A percentile compares a stretch with the other conserved stretches of the same genome.
Evolutionary conservation across 1,284 basidiomycete genomes (phyloP).

Genomic region (Ustilago xerochloae): DNA sequence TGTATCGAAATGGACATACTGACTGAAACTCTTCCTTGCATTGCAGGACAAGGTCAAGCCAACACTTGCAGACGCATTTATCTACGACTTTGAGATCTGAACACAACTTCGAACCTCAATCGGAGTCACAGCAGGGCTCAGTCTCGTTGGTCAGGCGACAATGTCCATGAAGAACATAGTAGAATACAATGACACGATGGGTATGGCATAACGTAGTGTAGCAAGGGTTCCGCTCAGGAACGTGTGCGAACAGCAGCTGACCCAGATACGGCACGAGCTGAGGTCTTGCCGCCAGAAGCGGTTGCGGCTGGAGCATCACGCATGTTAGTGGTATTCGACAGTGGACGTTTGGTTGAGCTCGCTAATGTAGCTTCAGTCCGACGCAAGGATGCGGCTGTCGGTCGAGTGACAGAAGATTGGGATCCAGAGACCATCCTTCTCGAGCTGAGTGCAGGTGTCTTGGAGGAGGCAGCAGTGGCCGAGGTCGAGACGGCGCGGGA

Average conservation of each 20-base stretch:
- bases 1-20: not conserved
- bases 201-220: not conserved
- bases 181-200: not conserved
- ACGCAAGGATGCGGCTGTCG: conserved; percentile 27
- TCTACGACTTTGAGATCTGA: conserved; percentile 49
- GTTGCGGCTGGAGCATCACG: conserved; percentile 2
- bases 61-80: conserved; percentile 34
- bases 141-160: not conserved
- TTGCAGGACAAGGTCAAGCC: conserved; percentile 37
- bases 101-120: not conserved
- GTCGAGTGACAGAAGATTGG: conserved; percentile 28
- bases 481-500: not conserved
- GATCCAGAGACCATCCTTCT: conserved; percentile 28
- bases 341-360: conserved; percentile 19
- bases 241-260: conserved; percentile 16
- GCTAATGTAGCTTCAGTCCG: conserved; percentile 17
- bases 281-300: conserved; percentile 2
- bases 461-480: not conserved
- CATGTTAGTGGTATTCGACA: conserved; percentile 33
- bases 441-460: conserved; percentile 22
- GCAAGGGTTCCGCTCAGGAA: not conserved
- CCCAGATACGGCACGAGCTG: not conserved
- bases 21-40: not conserved
- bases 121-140: not conserved
- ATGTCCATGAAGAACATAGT: not conserved